phyloP scores from a whole-genome alignment of 257 asterid genomes.

The Echium plantagineum region DNA sequence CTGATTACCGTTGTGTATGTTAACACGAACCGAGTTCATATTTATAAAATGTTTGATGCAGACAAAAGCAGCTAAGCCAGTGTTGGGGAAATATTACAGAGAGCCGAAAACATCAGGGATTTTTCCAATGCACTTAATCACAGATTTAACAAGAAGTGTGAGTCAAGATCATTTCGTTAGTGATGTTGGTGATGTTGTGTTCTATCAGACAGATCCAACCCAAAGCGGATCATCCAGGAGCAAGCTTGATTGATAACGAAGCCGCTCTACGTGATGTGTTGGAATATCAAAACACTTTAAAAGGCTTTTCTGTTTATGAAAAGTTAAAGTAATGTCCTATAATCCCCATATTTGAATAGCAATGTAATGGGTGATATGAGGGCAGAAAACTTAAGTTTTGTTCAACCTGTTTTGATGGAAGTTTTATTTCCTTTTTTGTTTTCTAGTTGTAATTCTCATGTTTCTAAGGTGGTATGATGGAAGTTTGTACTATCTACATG shows the following conservation, averaged over 20 bases:
- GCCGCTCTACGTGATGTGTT: too few relatives aligned
- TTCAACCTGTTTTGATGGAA: too few relatives aligned
- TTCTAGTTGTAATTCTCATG: not conserved
- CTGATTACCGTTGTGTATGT: not conserved
- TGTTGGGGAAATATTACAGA: conserved; percentile 25
- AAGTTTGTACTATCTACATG: not conserved
- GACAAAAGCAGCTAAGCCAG: conserved; percentile 25
- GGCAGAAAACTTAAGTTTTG: not conserved
- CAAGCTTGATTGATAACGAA: not conserved
- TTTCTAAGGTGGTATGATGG: not conserved
- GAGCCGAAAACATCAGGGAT: conserved; percentile 24
- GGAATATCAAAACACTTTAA: too few relatives aligned
- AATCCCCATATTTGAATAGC: too few relatives aligned
- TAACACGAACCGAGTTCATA: not conserved
- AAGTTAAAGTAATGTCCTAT: too few relatives aligned
- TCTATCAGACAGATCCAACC: conserved; percentile 16
- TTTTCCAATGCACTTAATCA: conserved; percentile 19
- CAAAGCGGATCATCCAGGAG: not conserved
- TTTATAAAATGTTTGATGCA: not conserved
- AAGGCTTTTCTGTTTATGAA: too few relatives aligned
- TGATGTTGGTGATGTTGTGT: conserved; percentile 27
- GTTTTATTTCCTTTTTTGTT: too few relatives aligned
- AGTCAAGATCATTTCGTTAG: conserved; percentile 25
- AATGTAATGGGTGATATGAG: too few relatives aligned
- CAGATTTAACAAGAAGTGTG: conserved; percentile 16